Base-by-base conservation (phyloP, 208 protist genomes). In the Phytomonas francai region DNA sequence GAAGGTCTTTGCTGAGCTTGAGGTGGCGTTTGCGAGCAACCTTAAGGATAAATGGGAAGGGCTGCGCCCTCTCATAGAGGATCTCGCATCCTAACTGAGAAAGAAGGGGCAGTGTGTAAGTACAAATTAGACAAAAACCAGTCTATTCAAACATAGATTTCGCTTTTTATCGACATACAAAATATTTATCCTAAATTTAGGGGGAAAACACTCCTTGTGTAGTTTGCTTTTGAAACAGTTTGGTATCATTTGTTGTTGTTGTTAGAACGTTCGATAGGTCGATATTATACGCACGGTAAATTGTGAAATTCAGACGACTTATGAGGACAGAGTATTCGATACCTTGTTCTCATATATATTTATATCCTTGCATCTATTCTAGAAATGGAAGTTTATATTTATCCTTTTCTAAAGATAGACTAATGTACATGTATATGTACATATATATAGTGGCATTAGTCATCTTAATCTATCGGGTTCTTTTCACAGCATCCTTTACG, bases 41-140 rank as follows among this genome's bases (percentile, higher is more conserved):
- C 83, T 95, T 80, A 81, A 81, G 72, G 62, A 89, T 32, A 73
- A 77, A 45, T 95, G 90, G 88, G 79, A 89, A 11, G 73, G 66
- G 3, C 75, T 94, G 9, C 67, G 76, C 4, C 83, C 84, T 27
- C 71, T 74, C 42, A 61, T 93, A 28, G 76, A 83, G 32, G 42
- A 67, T 2, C 68, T 85, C 8, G 34, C 56, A 30, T 54, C 49
- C 30, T 77, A 62, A 70, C 75, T 33, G 58, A 64, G 6, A n/a
- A 58, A 12, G 12, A 22, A 25, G 30, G n/a, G n/a, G n/a, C n/a
- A n/a, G n/a, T 22, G 49, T 57, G 49, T 57, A 57, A 57, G 49
- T 57, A 57, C 49, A 57, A 57, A n/a, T 31, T n/a, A 36, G 54
- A n/a, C 7, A 27, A 72, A 45, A 67, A 54, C 33, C 19, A 60